Evolutionary conservation across 169 alveolate genomes (phyloP).

Genomic region (Plasmodium falciparum): DNA sequence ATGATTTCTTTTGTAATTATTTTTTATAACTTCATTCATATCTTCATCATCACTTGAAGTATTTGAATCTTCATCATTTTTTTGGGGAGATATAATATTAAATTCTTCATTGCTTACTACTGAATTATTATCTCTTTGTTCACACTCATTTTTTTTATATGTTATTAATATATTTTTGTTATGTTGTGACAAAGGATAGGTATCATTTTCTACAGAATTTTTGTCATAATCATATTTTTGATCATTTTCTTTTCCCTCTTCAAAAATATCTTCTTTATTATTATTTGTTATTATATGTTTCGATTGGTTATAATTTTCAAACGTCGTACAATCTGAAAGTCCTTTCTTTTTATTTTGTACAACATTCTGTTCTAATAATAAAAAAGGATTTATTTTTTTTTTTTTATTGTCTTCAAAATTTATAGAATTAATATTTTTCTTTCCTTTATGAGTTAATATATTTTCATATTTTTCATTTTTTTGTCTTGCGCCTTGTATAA

Average conservation of each 20-base stretch:
- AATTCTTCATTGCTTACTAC: neutral
- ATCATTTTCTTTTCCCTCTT: neutral
- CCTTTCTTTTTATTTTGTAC: conserved; percentile 7
- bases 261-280: neutral
- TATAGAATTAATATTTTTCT: conserved; percentile 38
- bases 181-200: too few relatives aligned
- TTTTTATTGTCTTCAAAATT: conserved; percentile 51
- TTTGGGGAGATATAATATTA: too few relatives aligned
- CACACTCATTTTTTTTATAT: neutral
- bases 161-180: neutral
- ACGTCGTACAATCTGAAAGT: neutral
- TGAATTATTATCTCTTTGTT: neutral
- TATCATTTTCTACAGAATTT: too few relatives aligned
- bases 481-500: conserved; percentile 84
- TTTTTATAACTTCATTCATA: conserved; percentile 34
- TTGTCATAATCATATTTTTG: neutral
- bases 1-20: conserved; percentile 34
- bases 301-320: too few relatives aligned
- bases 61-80: neutral
- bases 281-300: too few relatives aligned
- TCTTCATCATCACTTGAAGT: conserved; percentile 9
- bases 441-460: conserved; percentile 42
- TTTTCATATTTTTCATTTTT: conserved; percentile 80
- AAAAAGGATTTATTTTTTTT: conserved; percentile 47
- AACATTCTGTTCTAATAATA: conserved; percentile 41